phyloP scores from a whole-genome alignment of 495 filamentous ascomycete genomes.

The Pyronema omphalodes region DNA sequence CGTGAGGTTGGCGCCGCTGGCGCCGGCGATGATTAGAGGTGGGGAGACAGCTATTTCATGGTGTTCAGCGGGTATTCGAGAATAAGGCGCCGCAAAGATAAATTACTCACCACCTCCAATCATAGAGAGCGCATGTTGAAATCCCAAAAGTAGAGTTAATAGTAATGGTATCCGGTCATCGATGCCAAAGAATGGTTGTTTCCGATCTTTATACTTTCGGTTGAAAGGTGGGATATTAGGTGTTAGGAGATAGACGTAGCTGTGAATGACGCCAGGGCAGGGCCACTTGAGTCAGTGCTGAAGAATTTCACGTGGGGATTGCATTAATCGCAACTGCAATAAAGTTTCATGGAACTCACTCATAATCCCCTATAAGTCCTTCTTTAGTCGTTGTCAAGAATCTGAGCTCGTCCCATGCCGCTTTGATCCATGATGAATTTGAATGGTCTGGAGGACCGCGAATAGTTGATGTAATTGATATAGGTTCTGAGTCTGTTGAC shows the following conservation, averaged over 20 bases:
- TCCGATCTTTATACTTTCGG: constrained; percentile 26
- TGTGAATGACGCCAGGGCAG: neutral
- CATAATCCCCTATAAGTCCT: constrained; percentile 27
- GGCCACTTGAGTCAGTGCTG: neutral
- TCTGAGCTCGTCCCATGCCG: constrained; percentile 24
- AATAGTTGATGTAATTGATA: too few relatives aligned
- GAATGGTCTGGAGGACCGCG: neutral
- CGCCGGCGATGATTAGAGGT: constrained; percentile 26
- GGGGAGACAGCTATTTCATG: constrained; percentile 24
- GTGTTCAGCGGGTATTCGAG: too few relatives aligned
- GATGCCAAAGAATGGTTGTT: constrained; percentile 29
- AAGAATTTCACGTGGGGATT: neutral
- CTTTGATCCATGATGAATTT: neutral
- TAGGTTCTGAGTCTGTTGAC: too few relatives aligned
- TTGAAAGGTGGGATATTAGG: constrained; percentile 29
- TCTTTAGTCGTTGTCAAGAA: constrained; percentile 25
- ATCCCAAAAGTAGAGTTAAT: constrained; percentile 26
- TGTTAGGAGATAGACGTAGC: constrained; percentile 28
- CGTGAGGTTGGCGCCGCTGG: constrained; percentile 25
- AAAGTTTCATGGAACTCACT: constrained; percentile 15
- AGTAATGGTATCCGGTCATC: constrained; percentile 26
- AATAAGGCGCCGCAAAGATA: too few relatives aligned
- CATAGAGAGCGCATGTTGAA: constrained; percentile 27
- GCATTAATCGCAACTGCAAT: neutral
- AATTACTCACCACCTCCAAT: constrained; percentile 19